Evolutionary conservation across 768 basidiomycete genomes (phyloP).

Genomic region (Xerocomellus intermedius): DNA sequence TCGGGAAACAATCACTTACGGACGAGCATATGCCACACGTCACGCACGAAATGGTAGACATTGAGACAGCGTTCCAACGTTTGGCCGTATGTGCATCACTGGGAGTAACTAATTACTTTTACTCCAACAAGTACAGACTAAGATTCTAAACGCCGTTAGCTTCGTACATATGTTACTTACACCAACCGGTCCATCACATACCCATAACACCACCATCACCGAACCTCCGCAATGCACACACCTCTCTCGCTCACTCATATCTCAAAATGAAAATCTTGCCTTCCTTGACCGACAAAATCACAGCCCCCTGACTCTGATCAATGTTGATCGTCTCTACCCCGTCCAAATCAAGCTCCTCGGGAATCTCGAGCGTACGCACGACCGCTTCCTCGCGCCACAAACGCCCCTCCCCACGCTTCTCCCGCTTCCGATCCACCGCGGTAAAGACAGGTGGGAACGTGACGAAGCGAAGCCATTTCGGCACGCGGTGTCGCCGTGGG

Average conservation of each 20-base stretch:
- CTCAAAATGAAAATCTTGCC: constrained; percentile 74
- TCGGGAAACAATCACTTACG: no score
- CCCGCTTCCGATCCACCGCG: constrained; percentile 19
- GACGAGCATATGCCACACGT: no score
- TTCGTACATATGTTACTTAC: not conserved
- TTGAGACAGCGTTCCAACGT: no score
- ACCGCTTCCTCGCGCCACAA: constrained; percentile 38
- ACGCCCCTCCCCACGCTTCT: constrained; percentile 16
- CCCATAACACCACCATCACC: not conserved
- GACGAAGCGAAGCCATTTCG: constrained; percentile 64
- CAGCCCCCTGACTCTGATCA: constrained; percentile 72
- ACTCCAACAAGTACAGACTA: not conserved
- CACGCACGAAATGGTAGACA: no score
- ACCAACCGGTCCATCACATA: not conserved
- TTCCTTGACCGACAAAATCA: constrained; percentile 64
- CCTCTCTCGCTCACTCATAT: constrained; percentile 42
- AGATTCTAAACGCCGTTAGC: not conserved
- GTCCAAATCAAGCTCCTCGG: constrained; percentile 62
- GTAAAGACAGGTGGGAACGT: constrained; percentile 57
- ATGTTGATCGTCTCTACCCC: constrained; percentile 75
- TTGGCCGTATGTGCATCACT: not conserved
- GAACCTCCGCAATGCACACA: not conserved
- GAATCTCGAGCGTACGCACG: constrained; percentile 62
- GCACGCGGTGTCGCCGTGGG: constrained; percentile 28
- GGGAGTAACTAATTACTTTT: not conserved